phyloP scores from a whole-genome alignment of 1,139 yeast species.

The Lodderomyces pseudojiufengensis region DNA sequence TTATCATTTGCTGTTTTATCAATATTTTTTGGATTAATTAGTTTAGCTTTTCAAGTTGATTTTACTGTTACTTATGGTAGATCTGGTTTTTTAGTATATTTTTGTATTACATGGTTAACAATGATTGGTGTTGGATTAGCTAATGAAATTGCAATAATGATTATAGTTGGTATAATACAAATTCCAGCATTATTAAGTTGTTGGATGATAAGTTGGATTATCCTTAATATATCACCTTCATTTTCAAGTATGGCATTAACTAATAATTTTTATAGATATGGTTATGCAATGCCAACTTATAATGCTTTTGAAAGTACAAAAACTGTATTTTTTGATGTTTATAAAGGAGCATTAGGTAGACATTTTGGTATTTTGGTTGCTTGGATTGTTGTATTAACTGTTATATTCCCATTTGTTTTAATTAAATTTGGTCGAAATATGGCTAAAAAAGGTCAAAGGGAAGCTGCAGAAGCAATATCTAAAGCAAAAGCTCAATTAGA shows the following conservation, averaged over 20 bases:
- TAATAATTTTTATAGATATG: conserved; percentile 33
- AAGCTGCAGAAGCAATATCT: conserved; percentile 9
- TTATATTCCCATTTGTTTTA: conserved; percentile 42
- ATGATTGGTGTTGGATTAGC: conserved; percentile 43
- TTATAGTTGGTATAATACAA: conserved; percentile 19
- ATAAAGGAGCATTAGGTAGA: conserved; percentile 36
- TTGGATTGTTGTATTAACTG: conserved; percentile 28
- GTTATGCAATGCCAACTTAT: conserved; percentile 39
- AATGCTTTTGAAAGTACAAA: conserved; percentile 37
- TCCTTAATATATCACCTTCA: conserved; percentile 36
- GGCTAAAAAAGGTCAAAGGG: conserved; percentile 23
- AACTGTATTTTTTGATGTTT: conserved; percentile 35
- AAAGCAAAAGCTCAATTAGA: conserved; percentile 4
- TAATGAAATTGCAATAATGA: conserved; percentile 38
- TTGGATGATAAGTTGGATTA: conserved; percentile 42
- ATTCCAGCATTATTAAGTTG: conserved; percentile 42
- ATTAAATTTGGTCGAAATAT: conserved; percentile 24
- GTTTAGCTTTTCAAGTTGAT: conserved; percentile 43
- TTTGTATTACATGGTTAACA: conserved; percentile 41
- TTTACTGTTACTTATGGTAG: conserved; percentile 37
- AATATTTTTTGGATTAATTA: conserved; percentile 36
- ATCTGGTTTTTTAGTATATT: conserved; percentile 42
- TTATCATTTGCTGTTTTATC: conserved; percentile 34
- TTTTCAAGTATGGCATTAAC: conserved; percentile 35
- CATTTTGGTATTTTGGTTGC: conserved; percentile 33